Base-by-base conservation (phyloP, 2,329 filamentous ascomycete genomes). In the Talaromyces sp. region DNA sequence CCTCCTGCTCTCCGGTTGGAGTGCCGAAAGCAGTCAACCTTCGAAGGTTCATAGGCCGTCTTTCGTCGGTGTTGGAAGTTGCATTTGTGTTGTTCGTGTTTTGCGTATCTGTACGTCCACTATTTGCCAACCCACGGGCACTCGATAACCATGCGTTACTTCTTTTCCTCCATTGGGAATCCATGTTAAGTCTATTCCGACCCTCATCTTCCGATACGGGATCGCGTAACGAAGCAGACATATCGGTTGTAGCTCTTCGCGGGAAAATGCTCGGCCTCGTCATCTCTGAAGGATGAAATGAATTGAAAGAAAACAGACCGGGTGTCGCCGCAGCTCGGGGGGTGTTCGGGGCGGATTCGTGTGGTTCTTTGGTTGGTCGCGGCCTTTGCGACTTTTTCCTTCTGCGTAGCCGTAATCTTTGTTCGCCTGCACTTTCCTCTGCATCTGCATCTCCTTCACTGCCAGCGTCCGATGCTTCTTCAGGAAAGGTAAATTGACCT, bases 401-500 rank as follows among this genome's bases (percentile, higher is more conserved):
- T 77, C 86, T 90, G 37, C 82, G 82, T 67, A 84, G 85, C 1
- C 33, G 78, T 72, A 61, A 82, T 19, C 80, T 79, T n/a, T 84
- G 84, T 73, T 97, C 93, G 61, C 93, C 92, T 0, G 89, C 91
- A 52, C 92, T 96, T 74, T 95, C 92, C 74, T 96, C 93, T 1
- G 89, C 91, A 75, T 95, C 92, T 0, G 90, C 89, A 72, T 90
- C 89, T 15, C 83, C 87, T 75, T 93, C 91, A 74, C 88, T 91
- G 22, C 86, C 87, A 65, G 84, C 83, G 68, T 86, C 85, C 49
- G 80, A 77, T 63, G 87, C 75, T 0, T 83, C 86, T 22, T 84
- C 81, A 10, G 85, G 85, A 68, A 87, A 81, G 64, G 82, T 80
- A 56, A 82, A 79, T 35, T 80, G 78, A 33, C 79, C 80, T 67